Evolutionary conservation across 345 rosid genomes (phyloP).

Genomic region (Citrus trifoliata): DNA sequence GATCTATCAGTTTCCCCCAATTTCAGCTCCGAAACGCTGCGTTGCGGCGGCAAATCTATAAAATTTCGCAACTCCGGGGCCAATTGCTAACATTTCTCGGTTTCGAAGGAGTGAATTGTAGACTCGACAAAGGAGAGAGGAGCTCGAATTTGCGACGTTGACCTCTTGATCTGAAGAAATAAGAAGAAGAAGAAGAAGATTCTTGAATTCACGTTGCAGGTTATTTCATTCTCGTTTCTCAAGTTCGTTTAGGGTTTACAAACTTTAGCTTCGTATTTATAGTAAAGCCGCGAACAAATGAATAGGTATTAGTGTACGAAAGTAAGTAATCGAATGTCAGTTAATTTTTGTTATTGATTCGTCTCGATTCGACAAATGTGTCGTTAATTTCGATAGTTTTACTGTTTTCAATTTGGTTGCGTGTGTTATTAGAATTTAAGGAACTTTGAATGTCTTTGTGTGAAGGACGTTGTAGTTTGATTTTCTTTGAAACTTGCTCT

Average conservation of each 20-base stretch:
- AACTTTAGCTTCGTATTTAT: not conserved
- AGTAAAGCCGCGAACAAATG: not conserved
- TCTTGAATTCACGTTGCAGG: not conserved
- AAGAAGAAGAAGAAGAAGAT: not conserved
- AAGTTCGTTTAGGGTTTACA: not conserved
- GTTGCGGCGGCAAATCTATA: not conserved
- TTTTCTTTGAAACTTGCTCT: not conserved
- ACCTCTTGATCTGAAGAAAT: slow-evolving; percentile 3
- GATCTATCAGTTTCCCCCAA: slow-evolving; percentile 9
- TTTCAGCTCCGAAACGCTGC: not conserved
- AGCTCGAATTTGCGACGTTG: not conserved
- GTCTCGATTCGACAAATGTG: not conserved
- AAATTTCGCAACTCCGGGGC: not conserved
- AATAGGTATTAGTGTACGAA: not conserved
- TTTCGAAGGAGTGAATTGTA: not conserved
- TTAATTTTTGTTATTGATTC: not conserved
- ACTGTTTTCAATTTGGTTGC: not conserved
- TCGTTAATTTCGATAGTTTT: not conserved
- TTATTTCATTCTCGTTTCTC: not conserved
- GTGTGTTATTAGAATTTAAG: not conserved
- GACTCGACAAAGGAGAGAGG: not conserved
- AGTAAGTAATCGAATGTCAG: not conserved
- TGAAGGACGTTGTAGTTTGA: not conserved
- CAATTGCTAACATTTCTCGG: not conserved
- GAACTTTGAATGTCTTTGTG: not conserved